Percentiles rank a stretch among this genome's conserved stretches.
These are phyloP conservation scores for Ottelia alismoides DNA, from an alignment of 106 monocot species.

Conservation along the genomic window DNA sequence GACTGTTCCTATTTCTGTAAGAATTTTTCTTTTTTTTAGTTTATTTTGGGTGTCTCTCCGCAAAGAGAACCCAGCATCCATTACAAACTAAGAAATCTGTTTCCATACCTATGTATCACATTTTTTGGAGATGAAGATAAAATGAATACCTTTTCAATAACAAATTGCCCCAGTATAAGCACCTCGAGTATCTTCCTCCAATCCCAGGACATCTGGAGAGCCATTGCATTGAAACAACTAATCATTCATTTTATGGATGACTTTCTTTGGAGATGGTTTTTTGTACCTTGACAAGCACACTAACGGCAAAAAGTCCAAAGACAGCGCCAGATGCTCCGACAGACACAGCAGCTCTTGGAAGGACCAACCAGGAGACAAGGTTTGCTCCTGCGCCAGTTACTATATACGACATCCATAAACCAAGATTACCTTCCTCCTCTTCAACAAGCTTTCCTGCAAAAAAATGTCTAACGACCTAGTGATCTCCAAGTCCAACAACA, in stretches of 20 bases:
- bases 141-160: constrained; percentile 93
- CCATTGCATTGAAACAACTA: no score
- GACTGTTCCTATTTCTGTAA: no score
- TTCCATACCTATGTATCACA: no score
- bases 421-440: constrained; percentile 95
- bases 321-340: constrained; percentile 97
- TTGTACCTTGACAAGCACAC: constrained; percentile 92
- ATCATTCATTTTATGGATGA: no score
- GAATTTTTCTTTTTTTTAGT: no score
- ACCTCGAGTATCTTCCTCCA: constrained; percentile 99
- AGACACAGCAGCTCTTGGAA: constrained; percentile 71
- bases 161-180: constrained; percentile 96
- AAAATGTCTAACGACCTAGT: neutral
- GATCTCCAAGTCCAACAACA: neutral
- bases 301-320: constrained; percentile 93
- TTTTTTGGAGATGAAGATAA: no score
- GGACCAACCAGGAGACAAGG: constrained; percentile 87
- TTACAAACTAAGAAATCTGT: no score
- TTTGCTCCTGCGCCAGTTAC: constrained; percentile 93
- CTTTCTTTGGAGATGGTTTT: no score
- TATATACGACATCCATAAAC: constrained; percentile 94
- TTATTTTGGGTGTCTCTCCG: no score
- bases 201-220: constrained; percentile 81
- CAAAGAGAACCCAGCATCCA: no score
- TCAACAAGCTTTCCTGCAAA: constrained; percentile 90